Evolutionary conservation across 176 grass and related monocot species (phyloP).

Genomic region (Triticum monococcum): DNA sequence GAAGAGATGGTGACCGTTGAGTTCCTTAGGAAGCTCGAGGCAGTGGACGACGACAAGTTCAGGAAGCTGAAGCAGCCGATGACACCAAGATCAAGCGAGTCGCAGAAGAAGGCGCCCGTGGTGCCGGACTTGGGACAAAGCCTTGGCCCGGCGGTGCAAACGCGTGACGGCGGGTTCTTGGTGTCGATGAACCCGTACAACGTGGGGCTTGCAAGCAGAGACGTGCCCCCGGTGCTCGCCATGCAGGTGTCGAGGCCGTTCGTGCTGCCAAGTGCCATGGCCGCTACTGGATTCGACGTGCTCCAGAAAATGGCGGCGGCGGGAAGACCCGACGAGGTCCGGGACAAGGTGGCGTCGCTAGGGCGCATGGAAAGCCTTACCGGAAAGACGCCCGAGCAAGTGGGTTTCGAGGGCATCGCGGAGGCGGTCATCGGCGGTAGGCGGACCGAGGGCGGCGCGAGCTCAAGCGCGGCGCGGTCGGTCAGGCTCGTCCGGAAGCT

Average conservation of each 20-base stretch:
- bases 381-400: constrained; percentile 74
- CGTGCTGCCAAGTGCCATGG: constrained; percentile 47
- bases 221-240: constrained; percentile 48
- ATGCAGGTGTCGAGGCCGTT: constrained; percentile 85
- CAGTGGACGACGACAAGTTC: constrained; percentile 28
- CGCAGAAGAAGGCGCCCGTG: constrained; percentile 18
- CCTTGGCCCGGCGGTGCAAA: constrained; percentile 64
- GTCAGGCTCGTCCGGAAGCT: constrained; percentile 58
- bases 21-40: constrained; percentile 72
- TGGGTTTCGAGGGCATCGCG: constrained; percentile 88
- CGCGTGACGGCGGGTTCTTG: constrained; percentile 77
- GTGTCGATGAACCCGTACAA: constrained; percentile 83
- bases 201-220: constrained; percentile 40
- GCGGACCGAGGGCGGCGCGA: constrained; percentile 63
- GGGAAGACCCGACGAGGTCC: constrained; percentile 46
- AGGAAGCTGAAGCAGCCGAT: constrained; percentile 38
- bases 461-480: constrained; percentile 58
- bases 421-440: constrained; percentile 72
- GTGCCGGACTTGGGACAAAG: constrained; percentile 67
- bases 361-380: constrained; percentile 60
- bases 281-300: constrained; percentile 65
- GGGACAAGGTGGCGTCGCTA: constrained; percentile 48
- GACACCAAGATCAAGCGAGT: constrained; percentile 39
- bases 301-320: constrained; percentile 68
- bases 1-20: constrained; percentile 75